phyloP scores from a whole-genome alignment of 495 filamentous ascomycete genomes.

The Annulohypoxylon moriforme region DNA sequence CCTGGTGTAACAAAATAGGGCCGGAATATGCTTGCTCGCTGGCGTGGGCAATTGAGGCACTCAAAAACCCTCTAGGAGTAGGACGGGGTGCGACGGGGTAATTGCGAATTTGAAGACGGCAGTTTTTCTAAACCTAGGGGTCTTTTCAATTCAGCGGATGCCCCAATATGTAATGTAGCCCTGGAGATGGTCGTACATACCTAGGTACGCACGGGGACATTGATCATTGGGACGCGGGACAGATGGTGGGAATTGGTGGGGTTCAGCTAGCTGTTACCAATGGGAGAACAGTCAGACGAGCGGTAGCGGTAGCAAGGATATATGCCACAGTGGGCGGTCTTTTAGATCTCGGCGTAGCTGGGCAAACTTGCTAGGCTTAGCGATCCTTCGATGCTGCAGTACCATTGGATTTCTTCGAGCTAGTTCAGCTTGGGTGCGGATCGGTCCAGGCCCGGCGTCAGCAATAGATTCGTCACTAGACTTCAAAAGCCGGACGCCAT shows the following conservation, averaged over 20 bases:
- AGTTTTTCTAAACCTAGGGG: slow-evolving; percentile 33
- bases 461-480: slow-evolving; percentile 36
- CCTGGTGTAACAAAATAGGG: slow-evolving; percentile 33
- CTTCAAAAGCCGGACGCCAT: slow-evolving; percentile 21
- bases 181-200: slow-evolving; percentile 4
- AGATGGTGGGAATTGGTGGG: slow-evolving; percentile 34
- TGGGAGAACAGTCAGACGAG: slow-evolving; percentile 13
- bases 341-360: slow-evolving; percentile 33
- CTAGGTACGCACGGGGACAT: slow-evolving; percentile 16
- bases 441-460: slow-evolving; percentile 35
- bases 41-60: slow-evolving; percentile 35
- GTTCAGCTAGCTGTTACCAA: slow-evolving; percentile 35
- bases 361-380: slow-evolving; percentile 30
- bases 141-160: slow-evolving; percentile 24
- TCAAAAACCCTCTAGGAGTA: slow-evolving; percentile 33
- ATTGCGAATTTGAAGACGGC: slow-evolving; percentile 36
- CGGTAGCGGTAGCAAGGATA: slow-evolving; percentile 24
- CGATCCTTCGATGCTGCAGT: slow-evolving; percentile 29
- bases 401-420: slow-evolving; percentile 24
- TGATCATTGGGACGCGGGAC: slow-evolving; percentile 26
- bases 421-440: slow-evolving; percentile 28
- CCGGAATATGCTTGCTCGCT: slow-evolving; percentile 36
- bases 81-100: slow-evolving; percentile 38
- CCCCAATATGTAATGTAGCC: slow-evolving; percentile 26
- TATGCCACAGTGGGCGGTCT: slow-evolving; percentile 14